phyloP scores from a whole-genome alignment of 1,284 basidiomycete genomes.

The Cerrena zonata region DNA sequence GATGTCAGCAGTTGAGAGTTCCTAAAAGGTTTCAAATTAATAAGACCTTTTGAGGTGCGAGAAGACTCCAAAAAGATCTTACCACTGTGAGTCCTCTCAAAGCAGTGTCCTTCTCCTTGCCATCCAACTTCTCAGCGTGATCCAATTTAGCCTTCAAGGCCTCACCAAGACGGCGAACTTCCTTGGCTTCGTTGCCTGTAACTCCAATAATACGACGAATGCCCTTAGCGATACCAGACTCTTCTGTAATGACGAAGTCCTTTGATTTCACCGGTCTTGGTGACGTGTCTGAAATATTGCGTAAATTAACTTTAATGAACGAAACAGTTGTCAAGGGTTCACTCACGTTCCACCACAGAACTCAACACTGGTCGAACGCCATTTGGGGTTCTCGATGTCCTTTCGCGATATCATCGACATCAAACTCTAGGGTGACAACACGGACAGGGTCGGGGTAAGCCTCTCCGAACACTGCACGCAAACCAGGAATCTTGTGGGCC shows the following conservation, averaged over 20 bases:
- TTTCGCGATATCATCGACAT: slow-evolving; percentile 80
- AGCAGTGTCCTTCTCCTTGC: slow-evolving; percentile 79
- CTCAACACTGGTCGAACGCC: slow-evolving; percentile 87
- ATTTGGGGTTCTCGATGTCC: slow-evolving; percentile 85
- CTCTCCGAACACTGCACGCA: slow-evolving; percentile 96
- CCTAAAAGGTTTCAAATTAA: slow-evolving; percentile 38
- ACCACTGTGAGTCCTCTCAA: slow-evolving; percentile 80
- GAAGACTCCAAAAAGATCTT: slow-evolving; percentile 26
- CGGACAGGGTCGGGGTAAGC: slow-evolving; percentile 96
- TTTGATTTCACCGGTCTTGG: slow-evolving; percentile 94
- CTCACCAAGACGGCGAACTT: slow-evolving; percentile 70
- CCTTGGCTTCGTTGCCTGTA: slow-evolving; percentile 88
- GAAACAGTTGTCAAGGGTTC: slow-evolving; percentile 1
- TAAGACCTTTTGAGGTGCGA: neutral
- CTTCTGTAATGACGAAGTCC: slow-evolving; percentile 89
- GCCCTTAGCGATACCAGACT: slow-evolving; percentile 96
- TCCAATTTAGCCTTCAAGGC: slow-evolving; percentile 63
- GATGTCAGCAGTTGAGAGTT: slow-evolving; percentile 86
- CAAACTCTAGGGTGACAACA: slow-evolving; percentile 86
- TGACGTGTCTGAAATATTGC: slow-evolving; percentile 65
- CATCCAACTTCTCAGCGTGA: slow-evolving; percentile 58
- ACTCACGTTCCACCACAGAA: slow-evolving; percentile 97
- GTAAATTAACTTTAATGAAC: neutral
- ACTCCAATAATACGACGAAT: slow-evolving; percentile 92
- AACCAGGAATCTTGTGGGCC: slow-evolving; percentile 84